A percentile compares a stretch with the other conserved stretches of the same genome.
These are phyloP conservation scores for bread wheat (Triticum aestivum) DNA, from an alignment of 176 grass and related monocot genomes.

Conservation along the genomic window DNA sequence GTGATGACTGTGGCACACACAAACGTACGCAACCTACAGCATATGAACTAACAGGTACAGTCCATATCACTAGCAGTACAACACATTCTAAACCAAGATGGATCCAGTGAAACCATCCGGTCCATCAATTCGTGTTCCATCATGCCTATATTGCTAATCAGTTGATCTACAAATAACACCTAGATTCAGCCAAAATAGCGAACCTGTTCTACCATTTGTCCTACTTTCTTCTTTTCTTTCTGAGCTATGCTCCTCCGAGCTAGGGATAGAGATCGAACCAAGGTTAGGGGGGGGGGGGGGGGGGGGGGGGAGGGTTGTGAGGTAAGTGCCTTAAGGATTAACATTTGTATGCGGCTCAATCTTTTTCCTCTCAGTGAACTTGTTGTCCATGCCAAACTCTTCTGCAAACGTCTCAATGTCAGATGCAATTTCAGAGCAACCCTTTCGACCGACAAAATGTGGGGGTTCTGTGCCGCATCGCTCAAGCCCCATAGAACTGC, in stretches of 20 bases:
- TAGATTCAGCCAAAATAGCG: neutral
- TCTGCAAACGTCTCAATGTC: conserved; percentile 68
- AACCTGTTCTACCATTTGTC: conserved; percentile 22
- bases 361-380: conserved; percentile 45
- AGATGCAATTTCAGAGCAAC: conserved; percentile 59
- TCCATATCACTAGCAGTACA: neutral
- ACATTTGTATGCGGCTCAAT: conserved; percentile 28
- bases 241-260: neutral
- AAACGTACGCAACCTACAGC: neutral
- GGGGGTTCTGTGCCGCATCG: conserved; percentile 59
- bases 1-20: neutral
- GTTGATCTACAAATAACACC: conserved; percentile 28
- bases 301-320: neutral
- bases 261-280: neutral
- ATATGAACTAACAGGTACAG: neutral
- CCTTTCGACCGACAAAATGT: conserved; percentile 46
- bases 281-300: too few species aligned
- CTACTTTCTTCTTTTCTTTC: conserved; percentile 2
- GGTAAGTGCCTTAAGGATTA: conserved; percentile 16
- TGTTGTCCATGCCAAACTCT: conserved; percentile 63
- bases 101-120: neutral
- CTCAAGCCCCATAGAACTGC: conserved; percentile 51
- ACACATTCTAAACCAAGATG: neutral
- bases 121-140: neutral
- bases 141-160: conserved; percentile 9